phyloP scores from a whole-genome alignment of 345 rosid genomes.

The Erodium maritimum region DNA sequence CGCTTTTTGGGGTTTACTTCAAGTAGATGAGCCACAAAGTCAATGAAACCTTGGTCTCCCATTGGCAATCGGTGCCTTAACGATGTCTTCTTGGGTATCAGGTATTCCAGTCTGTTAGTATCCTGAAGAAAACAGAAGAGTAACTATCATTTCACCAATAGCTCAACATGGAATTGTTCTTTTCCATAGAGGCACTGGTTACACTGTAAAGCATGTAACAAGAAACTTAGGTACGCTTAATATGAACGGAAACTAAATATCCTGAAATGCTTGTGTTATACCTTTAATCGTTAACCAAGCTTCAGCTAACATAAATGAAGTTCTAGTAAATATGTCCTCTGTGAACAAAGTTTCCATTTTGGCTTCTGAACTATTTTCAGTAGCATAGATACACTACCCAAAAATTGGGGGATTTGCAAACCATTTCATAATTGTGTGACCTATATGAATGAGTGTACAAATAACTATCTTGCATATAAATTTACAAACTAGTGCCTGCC shows the following conservation, averaged over 20 bases:
- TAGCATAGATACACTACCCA: too few relatives aligned
- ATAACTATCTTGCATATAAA: too few relatives aligned
- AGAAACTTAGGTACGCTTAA: too few relatives aligned
- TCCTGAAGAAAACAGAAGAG: slow-evolving; percentile 39
- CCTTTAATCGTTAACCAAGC: neutral
- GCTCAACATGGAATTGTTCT: neutral
- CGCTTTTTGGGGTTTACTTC: slow-evolving; percentile 90
- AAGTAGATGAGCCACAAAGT: slow-evolving; percentile 74
- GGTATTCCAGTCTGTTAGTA: slow-evolving; percentile 65
- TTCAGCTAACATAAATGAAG: too few relatives aligned
- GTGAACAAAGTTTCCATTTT: too few relatives aligned
- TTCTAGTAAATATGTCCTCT: too few relatives aligned
- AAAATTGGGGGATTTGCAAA: too few relatives aligned
- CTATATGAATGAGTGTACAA: too few relatives aligned
- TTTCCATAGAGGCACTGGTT: too few relatives aligned
- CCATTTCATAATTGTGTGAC: too few relatives aligned
- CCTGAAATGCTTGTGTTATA: neutral
- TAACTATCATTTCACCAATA: neutral
- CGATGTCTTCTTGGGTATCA: slow-evolving; percentile 84
- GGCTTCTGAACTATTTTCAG: too few relatives aligned
- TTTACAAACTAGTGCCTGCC: too few relatives aligned
- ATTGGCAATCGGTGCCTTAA: slow-evolving; percentile 80
- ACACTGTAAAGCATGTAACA: neutral
- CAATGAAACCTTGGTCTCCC: slow-evolving; percentile 97
- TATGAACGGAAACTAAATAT: neutral